These are phyloP conservation scores for Zygotorulaspora florentina DNA, from an alignment of 805 yeast genomes.

Conservation along the genomic window DNA sequence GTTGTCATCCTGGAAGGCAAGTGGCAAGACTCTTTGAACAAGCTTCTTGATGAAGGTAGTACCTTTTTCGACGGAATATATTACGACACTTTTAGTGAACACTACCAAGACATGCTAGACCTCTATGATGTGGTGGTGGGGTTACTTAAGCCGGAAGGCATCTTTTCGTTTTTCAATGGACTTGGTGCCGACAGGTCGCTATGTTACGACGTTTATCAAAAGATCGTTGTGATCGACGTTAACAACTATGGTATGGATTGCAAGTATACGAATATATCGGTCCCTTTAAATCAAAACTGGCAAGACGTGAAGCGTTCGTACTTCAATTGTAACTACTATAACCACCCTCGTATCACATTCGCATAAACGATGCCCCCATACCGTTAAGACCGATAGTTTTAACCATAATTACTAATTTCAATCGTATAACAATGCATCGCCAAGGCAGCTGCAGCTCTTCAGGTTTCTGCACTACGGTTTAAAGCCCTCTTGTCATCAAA, in stretches of 20 bases:
- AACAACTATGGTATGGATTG: slow-evolving; percentile 72
- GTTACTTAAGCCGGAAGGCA: slow-evolving; percentile 72
- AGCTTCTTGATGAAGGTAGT: slow-evolving; percentile 51
- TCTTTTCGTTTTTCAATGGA: slow-evolving; percentile 89
- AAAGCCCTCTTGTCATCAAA: no score
- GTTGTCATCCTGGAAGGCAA: slow-evolving; percentile 81
- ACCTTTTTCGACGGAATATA: slow-evolving; percentile 86
- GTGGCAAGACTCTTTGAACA: slow-evolving; percentile 83
- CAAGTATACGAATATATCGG: slow-evolving; percentile 39
- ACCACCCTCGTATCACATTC: slow-evolving; percentile 33
- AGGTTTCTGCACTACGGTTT: neutral
- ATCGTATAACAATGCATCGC: slow-evolving; percentile 5
- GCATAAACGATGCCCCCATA: slow-evolving; percentile 7
- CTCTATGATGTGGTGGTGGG: slow-evolving; percentile 81
- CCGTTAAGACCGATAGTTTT: slow-evolving; percentile 5
- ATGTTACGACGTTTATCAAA: slow-evolving; percentile 78
- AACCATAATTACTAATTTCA: slow-evolving; percentile 1
- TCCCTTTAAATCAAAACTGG: slow-evolving; percentile 32
- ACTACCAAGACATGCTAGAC: slow-evolving; percentile 82
- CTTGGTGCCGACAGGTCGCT: slow-evolving; percentile 74
- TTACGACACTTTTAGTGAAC: slow-evolving; percentile 92
- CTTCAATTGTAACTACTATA: slow-evolving; percentile 33
- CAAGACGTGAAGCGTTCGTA: slow-evolving; percentile 34
- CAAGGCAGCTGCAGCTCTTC: neutral
- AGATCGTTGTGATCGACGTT: slow-evolving; percentile 75